Conservation (phyloP, 306 rosid genomes). For the Citrullus amarus region DNA sequence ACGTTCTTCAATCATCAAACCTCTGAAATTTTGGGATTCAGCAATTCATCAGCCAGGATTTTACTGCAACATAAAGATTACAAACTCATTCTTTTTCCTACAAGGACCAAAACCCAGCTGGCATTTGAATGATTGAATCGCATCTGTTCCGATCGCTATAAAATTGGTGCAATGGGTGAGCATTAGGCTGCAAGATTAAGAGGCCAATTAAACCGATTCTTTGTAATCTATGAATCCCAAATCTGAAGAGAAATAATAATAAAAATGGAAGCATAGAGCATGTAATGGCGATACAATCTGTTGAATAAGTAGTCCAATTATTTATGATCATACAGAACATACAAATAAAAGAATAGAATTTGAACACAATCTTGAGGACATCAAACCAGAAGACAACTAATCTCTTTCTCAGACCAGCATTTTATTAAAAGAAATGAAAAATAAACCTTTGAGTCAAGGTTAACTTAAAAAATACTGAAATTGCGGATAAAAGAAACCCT, state of each 20-base stretch:
- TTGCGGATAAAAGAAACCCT: background rate
- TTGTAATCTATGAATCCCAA: background rate
- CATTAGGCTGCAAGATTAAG: background rate
- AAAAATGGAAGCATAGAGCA: background rate
- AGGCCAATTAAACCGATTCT: background rate
- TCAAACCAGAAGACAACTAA: background rate
- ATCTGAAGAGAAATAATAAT: background rate
- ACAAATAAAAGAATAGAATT: background rate
- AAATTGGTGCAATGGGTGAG: background rate
- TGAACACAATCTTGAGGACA: background rate
- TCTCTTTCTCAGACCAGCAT: background rate
- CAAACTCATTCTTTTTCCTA: background rate
- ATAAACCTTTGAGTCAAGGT: background rate
- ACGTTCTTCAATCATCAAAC: background rate
- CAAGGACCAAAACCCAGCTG: background rate
- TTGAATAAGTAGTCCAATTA: background rate
- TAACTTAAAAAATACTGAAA: background rate
- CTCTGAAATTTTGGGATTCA: background rate
- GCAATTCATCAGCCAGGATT: background rate
- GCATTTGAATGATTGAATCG: background rate
- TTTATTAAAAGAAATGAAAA: background rate
- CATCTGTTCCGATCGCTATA: background rate
- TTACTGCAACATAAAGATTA: background rate
- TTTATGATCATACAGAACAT: background rate
- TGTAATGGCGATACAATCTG: background rate